phyloP scores from a whole-genome alignment of 163 green algal genomes.

The Coccomyxa subellipsoidea region DNA sequence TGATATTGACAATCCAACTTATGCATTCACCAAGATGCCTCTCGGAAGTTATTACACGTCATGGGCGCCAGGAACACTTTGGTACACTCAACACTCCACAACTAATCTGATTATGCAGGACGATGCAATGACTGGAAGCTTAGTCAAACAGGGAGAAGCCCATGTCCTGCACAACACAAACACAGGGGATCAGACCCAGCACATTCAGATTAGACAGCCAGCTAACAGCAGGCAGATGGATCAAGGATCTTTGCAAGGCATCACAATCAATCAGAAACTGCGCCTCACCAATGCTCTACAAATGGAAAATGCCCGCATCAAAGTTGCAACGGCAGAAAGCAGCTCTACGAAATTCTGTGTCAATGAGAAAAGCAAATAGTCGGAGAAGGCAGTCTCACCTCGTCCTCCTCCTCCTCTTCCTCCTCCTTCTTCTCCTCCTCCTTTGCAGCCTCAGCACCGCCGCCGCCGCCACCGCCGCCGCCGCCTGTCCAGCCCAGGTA shows the following conservation, averaged over 20 bases:
- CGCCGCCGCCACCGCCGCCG: conserved; percentile 45
- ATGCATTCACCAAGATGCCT: too few relatives aligned
- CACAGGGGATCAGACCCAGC: not conserved
- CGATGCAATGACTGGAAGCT: not conserved
- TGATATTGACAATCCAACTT: too few relatives aligned
- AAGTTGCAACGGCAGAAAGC: not conserved
- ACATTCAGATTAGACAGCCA: not conserved
- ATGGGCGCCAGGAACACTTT: too few relatives aligned
- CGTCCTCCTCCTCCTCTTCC: conserved; percentile 80
- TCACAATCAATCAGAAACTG: not conserved
- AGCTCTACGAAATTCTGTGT: too few relatives aligned
- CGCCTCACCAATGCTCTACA: not conserved
- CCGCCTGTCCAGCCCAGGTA: conserved; percentile 28
- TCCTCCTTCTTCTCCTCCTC: conserved; percentile 81
- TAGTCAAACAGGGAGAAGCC: conserved; percentile 44
- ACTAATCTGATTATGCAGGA: too few relatives aligned
- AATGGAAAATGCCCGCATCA: not conserved
- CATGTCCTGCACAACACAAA: conserved; percentile 34
- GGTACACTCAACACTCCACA: too few relatives aligned
- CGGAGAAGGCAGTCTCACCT: conserved; percentile 51
- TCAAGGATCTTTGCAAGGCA: not conserved
- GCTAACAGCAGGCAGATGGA: not conserved
- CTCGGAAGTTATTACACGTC: too few relatives aligned
- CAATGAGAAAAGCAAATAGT: too few relatives aligned
- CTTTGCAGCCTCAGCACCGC: conserved; percentile 35